Evolutionary conservation across 129 eudicot species (phyloP), one percentile per base, ranked within the genome.

Genomic region (Scalesia atractyloides): DNA sequence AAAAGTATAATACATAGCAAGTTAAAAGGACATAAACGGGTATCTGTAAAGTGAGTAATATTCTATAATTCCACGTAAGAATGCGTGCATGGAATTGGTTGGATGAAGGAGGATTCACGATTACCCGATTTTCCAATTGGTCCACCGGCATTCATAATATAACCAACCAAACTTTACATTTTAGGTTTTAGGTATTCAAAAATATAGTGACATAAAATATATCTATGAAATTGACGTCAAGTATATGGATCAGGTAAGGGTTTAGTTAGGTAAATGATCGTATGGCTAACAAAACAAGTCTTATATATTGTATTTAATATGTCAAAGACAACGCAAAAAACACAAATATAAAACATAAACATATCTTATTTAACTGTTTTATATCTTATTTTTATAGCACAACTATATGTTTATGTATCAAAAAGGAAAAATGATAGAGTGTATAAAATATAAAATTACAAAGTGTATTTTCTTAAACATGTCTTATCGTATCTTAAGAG

Each of bases 71-170:
- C 62, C 73, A 69, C 52, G 73, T 50, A 48, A 47, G 72, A 14
- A 22, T 68, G 73, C 71, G 14, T 69, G 62, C 61, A n/a, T 50
- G 73, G 72, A 48, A 67, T 48, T 67, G 58, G 59, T 13, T 48
- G 36, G 54, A 65, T 43, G 12, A 22, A 46, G 11, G 72, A 14
- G 44, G 7, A 36, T 66, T 57, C 71, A 19, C 20, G 7, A 30
- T 66, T 5, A 39, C 16, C 5, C 47, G 3, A 64, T 39, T 64
- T 17, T 20, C 33, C 33, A 6, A 49, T 68, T 67, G 58, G 17
- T 67, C 54, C 54, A 48, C 44, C 50, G 56, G 51, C 72, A 67
- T 47, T 47, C 72, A 47, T 20, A 22, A 20, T 67, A 15, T 0
- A 12, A 30, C 11, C 20, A 37, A 37, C 26, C 57, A 12, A 26